A percentile compares a stretch with the other conserved stretches of the same genome.
Evolutionary conservation across 495 filamentous ascomycete genomes (phyloP).

Genomic region (Aspergillus leporis): DNA sequence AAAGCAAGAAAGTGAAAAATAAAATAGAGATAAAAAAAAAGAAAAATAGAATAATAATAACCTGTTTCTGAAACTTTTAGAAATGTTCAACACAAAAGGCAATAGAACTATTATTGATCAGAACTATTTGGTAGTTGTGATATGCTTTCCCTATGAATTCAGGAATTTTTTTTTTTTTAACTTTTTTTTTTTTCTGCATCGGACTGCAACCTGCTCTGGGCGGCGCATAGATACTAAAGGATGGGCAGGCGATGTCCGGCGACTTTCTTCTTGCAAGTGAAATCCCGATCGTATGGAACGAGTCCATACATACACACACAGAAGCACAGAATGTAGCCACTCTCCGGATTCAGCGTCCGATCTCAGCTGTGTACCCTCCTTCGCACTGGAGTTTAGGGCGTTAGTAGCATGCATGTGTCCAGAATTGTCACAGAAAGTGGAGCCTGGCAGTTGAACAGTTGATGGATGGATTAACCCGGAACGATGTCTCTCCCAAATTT

Average conservation of each 20-base stretch:
- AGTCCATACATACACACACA: slow-evolving; percentile 7
- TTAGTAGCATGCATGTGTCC: slow-evolving; percentile 29
- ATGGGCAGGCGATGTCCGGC: slow-evolving; percentile 17
- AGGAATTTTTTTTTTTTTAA: background rate
- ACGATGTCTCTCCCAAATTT: background rate
- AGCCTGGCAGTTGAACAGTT: slow-evolving; percentile 11
- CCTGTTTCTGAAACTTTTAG: background rate
- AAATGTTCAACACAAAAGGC: too few species aligned
- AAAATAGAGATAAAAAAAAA: slow-evolving; percentile 5
- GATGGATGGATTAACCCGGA: background rate
- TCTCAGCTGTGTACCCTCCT: slow-evolving; percentile 24
- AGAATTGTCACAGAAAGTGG: slow-evolving; percentile 26
- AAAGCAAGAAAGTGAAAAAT: slow-evolving; percentile 1
- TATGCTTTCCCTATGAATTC: background rate
- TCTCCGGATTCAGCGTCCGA: slow-evolving; percentile 27
- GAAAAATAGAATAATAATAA: slow-evolving; percentile 1
- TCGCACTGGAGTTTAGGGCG: slow-evolving; percentile 12
- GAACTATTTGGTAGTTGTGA: background rate
- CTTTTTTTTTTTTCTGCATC: too few species aligned
- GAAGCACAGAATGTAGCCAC: slow-evolving; percentile 19
- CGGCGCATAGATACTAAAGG: background rate
- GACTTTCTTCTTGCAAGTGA: slow-evolving; percentile 25
- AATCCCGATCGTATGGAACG: slow-evolving; percentile 30
- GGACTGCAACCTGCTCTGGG: background rate
- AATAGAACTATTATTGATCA: background rate